phyloP scores from a whole-genome alignment of 139 green algal genomes.

The Chlorella sp. region DNA sequence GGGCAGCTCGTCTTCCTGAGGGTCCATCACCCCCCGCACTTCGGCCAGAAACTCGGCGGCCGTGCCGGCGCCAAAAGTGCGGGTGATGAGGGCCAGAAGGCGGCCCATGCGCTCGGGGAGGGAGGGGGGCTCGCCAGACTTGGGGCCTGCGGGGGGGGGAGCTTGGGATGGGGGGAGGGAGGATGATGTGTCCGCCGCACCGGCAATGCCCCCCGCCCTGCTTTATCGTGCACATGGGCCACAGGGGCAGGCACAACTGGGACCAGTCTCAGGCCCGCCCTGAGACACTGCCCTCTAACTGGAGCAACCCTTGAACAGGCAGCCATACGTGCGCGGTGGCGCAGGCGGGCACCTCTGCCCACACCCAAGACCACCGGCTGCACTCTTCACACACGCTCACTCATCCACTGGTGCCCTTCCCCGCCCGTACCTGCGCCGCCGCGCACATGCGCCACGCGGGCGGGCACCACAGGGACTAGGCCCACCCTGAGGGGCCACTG shows the following conservation, averaged over 20 bases:
- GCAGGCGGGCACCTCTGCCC: too few relatives aligned
- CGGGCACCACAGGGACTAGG: conserved; percentile 48
- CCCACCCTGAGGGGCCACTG: conserved; percentile 55
- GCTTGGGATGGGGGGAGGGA: not conserved
- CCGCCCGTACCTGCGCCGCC: not conserved
- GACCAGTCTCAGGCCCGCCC: not conserved
- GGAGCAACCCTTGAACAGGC: too few relatives aligned
- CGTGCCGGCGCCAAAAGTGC: not conserved
- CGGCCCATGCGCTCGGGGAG: conserved; percentile 12
- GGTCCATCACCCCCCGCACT: not conserved
- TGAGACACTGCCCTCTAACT: too few relatives aligned
- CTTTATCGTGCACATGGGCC: not conserved
- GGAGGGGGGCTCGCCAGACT: not conserved
- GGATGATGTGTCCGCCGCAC: not conserved
- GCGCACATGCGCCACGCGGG: not conserved
- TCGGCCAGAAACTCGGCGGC: not conserved
- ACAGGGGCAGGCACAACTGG: not conserved
- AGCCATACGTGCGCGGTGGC: too few relatives aligned
- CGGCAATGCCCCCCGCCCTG: too few relatives aligned
- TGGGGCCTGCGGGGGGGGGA: not conserved
- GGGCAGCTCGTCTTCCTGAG: not conserved
- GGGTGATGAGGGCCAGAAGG: conserved; percentile 6
- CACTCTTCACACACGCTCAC: too few relatives aligned
- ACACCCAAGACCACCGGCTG: too few relatives aligned
- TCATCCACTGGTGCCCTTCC: too few relatives aligned